Percentiles rank a stretch among this genome's conserved stretches.
Conservation (phyloP, 495 filamentous ascomycete genomes). For the Staphylotrichum tortipilum region DNA sequence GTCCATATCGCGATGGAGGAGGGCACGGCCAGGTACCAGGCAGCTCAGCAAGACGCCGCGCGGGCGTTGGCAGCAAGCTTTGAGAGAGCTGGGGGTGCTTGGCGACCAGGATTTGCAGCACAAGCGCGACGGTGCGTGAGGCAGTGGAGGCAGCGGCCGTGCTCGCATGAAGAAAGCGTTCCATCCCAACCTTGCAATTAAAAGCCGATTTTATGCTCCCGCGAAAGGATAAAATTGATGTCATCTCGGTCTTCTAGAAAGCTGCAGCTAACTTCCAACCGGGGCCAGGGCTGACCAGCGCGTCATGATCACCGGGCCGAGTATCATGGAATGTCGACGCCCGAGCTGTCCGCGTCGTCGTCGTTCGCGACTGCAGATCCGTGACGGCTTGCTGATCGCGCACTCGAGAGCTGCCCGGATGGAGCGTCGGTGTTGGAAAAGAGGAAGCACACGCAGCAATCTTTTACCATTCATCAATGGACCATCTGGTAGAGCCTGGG, state of each 20-base stretch:
- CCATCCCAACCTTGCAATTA: conserved; percentile 42
- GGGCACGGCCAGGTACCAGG: too few relatives aligned
- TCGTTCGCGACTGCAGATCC: too few relatives aligned
- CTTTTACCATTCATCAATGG: too few relatives aligned
- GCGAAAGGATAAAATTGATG: conserved; percentile 26
- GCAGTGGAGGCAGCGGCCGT: conserved; percentile 22
- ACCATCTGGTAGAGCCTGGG: too few relatives aligned
- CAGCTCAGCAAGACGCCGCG: neutral
- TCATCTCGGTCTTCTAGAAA: conserved; percentile 41
- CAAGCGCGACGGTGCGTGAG: conserved; percentile 4
- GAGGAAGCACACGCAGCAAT: neutral
- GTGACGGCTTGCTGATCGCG: too few relatives aligned
- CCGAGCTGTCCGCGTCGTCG: too few relatives aligned
- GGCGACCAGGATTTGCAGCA: conserved; percentile 12
- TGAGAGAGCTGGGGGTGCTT: conserved; percentile 14
- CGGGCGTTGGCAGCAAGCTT: neutral
- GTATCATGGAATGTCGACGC: neutral
- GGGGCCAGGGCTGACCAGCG: neutral
- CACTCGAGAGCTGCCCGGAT: too few relatives aligned
- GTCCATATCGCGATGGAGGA: neutral
- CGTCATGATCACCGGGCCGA: conserved; percentile 4
- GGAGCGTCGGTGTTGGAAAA: too few relatives aligned
- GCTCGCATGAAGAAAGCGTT: conserved; percentile 42
- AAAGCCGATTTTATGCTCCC: conserved; percentile 40
- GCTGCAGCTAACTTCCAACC: conserved; percentile 34